Evolutionary conservation across 1,284 basidiomycete genomes (phyloP).

Genomic region (Microbotryomycetes sp.): DNA sequence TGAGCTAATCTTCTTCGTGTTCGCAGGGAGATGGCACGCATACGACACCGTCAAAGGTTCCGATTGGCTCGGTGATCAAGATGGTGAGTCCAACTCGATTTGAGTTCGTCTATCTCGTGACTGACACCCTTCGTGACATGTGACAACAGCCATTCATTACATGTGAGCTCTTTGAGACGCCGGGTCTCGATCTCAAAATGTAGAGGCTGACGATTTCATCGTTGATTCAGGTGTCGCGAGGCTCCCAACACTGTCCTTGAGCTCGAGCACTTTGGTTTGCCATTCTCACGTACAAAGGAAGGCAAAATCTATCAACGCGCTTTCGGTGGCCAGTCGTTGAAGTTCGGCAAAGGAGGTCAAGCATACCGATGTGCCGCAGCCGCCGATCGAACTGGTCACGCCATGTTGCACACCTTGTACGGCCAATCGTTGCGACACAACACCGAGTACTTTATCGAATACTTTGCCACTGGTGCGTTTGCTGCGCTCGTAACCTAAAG

Average conservation of each 20-base stretch:
- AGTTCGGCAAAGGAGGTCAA: constrained; percentile 97
- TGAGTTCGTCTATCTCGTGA: neutral
- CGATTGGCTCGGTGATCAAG: constrained; percentile 99
- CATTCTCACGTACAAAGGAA: constrained; percentile 97
- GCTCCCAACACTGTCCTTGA: constrained; percentile 43
- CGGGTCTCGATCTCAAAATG: no score
- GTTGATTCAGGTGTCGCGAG: constrained; percentile 19
- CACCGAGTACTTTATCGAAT: constrained; percentile 99
- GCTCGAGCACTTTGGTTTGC: constrained; percentile 98
- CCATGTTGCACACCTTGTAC: constrained; percentile 87
- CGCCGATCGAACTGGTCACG: constrained; percentile 97
- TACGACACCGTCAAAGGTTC: constrained; percentile 99
- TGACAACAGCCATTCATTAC: constrained; percentile 32
- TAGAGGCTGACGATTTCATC: neutral
- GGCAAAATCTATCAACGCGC: constrained; percentile 99
- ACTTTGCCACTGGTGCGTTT: constrained; percentile 62
- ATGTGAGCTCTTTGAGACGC: constrained; percentile 14
- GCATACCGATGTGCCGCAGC: constrained; percentile 98
- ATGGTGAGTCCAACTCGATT: constrained; percentile 62
- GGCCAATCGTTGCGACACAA: constrained; percentile 98
- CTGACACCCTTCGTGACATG: neutral
- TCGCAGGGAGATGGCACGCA: constrained; percentile 90
- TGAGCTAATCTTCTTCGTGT: constrained; percentile 4
- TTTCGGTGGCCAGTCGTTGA: constrained; percentile 96
- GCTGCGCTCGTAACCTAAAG: neutral